A percentile compares a stretch with the other conserved stretches of the same genome.
These are phyloP conservation scores for Stephania cephalantha DNA, from an alignment of 164 flowering plant genomes.

Conservation along the genomic window DNA sequence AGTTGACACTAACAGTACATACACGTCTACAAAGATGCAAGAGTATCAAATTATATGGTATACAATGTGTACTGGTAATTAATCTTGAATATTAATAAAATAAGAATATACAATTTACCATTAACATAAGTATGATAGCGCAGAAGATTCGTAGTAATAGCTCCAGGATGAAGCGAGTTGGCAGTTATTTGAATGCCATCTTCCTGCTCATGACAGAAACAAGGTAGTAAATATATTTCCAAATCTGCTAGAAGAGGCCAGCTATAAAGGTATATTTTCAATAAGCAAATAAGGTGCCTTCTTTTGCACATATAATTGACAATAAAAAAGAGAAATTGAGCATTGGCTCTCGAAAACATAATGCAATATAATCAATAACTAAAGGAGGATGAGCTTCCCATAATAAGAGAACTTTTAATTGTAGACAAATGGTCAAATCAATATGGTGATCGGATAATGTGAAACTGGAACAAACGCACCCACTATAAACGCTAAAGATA, in stretches of 20 bases:
- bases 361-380: not conserved
- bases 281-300: not conserved
- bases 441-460: no score
- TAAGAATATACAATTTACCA: slow-evolving; percentile 23
- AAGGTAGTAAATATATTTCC: slow-evolving; percentile 1
- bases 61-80: not conserved
- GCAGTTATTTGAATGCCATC: slow-evolving; percentile 45
- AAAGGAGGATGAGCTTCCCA: not conserved
- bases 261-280: no score
- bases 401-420: not conserved
- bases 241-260: not conserved
- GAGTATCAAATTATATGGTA: not conserved
- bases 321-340: not conserved
- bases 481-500: no score
- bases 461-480: no score
- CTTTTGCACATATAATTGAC: not conserved
- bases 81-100: not conserved
- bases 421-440: no score
- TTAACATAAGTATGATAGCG: slow-evolving; percentile 28
- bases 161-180: slow-evolving; percentile 54
- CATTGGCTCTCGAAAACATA: not conserved
- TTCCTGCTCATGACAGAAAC: slow-evolving; percentile 35
- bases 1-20: no score
- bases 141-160: slow-evolving; percentile 38
- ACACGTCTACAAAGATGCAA: not conserved